Evolutionary conservation across 192 early-diverging fungal genomes (phyloP), one percentile per base, ranked within the genome.

Genomic region (Allomyces macrogynus): DNA sequence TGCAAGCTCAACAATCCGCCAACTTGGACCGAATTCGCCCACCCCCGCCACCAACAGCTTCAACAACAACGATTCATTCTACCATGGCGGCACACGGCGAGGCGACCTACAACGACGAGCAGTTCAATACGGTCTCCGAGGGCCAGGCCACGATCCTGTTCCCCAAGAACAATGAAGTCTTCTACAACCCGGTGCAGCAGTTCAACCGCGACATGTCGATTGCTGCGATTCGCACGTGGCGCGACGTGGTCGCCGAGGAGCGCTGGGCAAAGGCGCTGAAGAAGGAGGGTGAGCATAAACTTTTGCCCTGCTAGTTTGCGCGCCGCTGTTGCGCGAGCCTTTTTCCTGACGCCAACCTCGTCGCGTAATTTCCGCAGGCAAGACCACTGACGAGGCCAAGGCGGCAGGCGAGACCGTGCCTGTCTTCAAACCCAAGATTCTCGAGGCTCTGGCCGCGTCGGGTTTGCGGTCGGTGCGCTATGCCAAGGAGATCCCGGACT

Each of bases 131-230:
- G 26, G 78, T 91, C 49, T 83, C 76, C 11, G 89, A 91, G 63
- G 89, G 89, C 68, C 75, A 82, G 65, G 89, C 88, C 7, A 89
- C 83, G 18, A 90, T 92, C 63, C 77, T 92, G 61, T 89, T 90
- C 71, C 88, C 89, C 43, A 85, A 85, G 64, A 80, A 80, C 67
- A 89, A 90, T 69, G 86, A 89, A 64, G 94, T 95, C n/a, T 99
- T 99, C 71, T 99, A 99, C 80, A 99, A 99, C 69, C 90, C 91
- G 4, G 90, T 97, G 57, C 93, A 97, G 76, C 80, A 95, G 71
- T 96, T 96, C 78, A 95, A 98, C 76, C 80, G 93, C 22, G 95
- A 98, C 75, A 90, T 92, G 87, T 96, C 92, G 9, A 88, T 96
- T 61, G 94, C 96, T 10, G 91, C 89, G 23, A 97, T 99, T 70